Evolutionary conservation across 2,329 filamentous ascomycete genomes (phyloP), one percentile per base, ranked within the genome.

Genomic region (Botrytis byssoidea): DNA sequence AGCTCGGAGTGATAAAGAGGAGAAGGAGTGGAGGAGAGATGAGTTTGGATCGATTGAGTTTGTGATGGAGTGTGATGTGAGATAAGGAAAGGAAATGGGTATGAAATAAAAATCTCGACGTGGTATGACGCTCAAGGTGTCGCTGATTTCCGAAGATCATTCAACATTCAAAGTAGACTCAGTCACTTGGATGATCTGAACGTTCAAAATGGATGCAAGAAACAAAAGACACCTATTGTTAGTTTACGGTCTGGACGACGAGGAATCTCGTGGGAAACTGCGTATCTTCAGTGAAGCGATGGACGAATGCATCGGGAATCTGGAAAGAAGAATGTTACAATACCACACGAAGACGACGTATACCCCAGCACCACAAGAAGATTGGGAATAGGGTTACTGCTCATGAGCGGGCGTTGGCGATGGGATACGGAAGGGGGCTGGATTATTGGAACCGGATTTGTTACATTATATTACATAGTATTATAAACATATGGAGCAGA

Each of bases 1-100:
- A 93, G 83, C 84, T 95, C 63, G 92, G 92, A 61, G 92, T 95
- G 76, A 89, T 95, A 67, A 88, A 90, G 81, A 85, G 92, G 72
- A 89, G 93, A 73, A 86, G 89, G 79, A 95, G 92, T 81, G 90
- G 91, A 72, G 92, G 94, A 80, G 87, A 92, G 60, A 82, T 94
- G 78, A 94, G 92, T 78, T 83, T 94, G 73, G 92, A 95, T 83
- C 87, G 91, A 72, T 82, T 95, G 82, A 94, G 92, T 80, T 85
- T 95, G 83, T 94, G 84, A 89, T 18, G 29, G 42, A 2, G 14
- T 57, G 32, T 20, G 48, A 44, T 25, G 60, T 32, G 20, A 22
- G 9, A 44, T 44, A 44, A 44, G 42, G 29, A 22, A 40, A 18
- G 16, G 60, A 63, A 42, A 42, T 8, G 3, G 7, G 35, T 25